Base-by-base conservation (phyloP, 345 rosid genomes). In the Eucalyptus sideroxylon region DNA sequence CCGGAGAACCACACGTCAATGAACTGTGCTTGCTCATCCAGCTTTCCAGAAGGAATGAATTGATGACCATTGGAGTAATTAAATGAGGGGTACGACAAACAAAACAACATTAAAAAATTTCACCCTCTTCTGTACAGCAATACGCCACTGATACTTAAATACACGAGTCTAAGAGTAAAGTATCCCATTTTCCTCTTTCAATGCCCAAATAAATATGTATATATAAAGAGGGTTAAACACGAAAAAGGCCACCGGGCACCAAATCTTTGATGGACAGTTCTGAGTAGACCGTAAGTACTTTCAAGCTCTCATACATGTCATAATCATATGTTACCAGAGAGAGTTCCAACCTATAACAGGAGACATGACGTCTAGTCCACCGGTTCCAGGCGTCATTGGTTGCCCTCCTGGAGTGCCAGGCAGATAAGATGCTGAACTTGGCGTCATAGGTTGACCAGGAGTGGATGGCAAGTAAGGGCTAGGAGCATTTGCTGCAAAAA, bases 391-490 rank as follows among this genome's bases (percentile, higher is more conserved):
- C 34, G 99, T 98, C 99, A 98, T 98, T 69, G 98, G 99, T 91
- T 98, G 99, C 88, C 99, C 99, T 60, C 99, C 99, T 67, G 99
- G 99, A 90, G 99, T 98, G 59, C 98, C 98, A 67, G 99, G 99
- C 88, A 97, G 93, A 92, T 94, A 98, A 21, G 95, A 91, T 56
- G 94, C 91, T 21, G 98, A 96, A 87, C 95, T 94, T 16, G 99
- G 99, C 34, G 99, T 97, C 98, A 95, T 96, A 24, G 99, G 99
- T 88, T 95, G 98, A 56, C 97, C 96, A 87, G 98, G 99, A 86
- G 98, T 98, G 51, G 98, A 98, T 55, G 99, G 99, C 91, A 96
- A 91, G 91, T 98, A 97, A 37, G 98, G 99, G 89, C 98, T 97
- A 50, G 99, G 97, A 89, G 97, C 99, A 94, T 96, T 98, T 72